Evolutionary conservation across 768 basidiomycete species (phyloP), one percentile per base, ranked within the genome.

Genomic region (Rhizopogon sp.): DNA sequence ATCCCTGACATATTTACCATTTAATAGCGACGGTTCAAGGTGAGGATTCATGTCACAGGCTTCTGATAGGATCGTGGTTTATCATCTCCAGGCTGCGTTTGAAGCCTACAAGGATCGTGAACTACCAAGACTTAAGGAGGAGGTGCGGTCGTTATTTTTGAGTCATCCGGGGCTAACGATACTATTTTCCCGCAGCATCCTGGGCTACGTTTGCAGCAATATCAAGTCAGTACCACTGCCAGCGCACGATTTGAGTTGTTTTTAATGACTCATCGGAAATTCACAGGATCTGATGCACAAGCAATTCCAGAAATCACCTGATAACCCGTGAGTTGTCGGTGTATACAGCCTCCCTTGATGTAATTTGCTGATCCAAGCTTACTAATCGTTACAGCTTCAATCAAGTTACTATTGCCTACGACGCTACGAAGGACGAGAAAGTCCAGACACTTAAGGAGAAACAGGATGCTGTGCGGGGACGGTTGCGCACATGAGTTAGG

Each of bases 281-380:
- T 7, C 52, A 59, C 66, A 93, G 83, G 94, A 98, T 56, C 72
- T 93, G 47, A 73, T 97, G 46, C 87, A 82, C 81, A 97, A 96
- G 72, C 85, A 92, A 69, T 98, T 98, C 84, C 91, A 97, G 70
- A 98, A 97, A 70, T 87, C 90, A 1, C 91, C 93, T 0, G 94
- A 97, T 58, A 97, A 97, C 70, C 90, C 94, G 93, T 95, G 72
- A 66, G 88, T 37, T 5, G 5, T 13, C 17, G 39, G 4, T 22
- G 45, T 40, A 16, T 8, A 39, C 43, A 33, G 25, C 49, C 43
- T 54, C 1, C 49, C 53, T 61, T 45, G 16, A 10, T 37, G 1
- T 16, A 17, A 35, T 37, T 8, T 14, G 17, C 35, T 37, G 57
- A 14, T 31, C 11, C 8, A 22, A 8, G 25, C n/a, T 10, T 35